phyloP scores from a whole-genome alignment of 768 basidiomycete genomes.

The Lyophyllum atratum region DNA sequence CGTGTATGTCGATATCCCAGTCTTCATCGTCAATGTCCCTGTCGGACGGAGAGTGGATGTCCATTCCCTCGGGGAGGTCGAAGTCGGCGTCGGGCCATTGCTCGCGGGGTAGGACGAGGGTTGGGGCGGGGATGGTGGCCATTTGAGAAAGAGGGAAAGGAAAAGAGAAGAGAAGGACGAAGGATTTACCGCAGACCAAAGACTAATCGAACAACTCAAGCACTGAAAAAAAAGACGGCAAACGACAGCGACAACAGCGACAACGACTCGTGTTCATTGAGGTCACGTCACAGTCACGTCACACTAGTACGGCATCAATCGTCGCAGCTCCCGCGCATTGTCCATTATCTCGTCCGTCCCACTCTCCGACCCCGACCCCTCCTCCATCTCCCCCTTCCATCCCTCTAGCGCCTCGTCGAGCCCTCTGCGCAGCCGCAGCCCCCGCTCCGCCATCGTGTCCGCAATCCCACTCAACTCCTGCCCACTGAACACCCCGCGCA shows the following conservation, averaged over 20 bases:
- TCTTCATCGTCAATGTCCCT: slow-evolving; percentile 71
- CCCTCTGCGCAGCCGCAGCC: slow-evolving; percentile 60
- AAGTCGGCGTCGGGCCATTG: slow-evolving; percentile 91
- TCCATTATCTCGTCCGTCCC: slow-evolving; percentile 59
- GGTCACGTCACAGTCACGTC: slow-evolving; percentile 27
- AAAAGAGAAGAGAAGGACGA: slow-evolving; percentile 1
- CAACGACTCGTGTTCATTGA: slow-evolving; percentile 29
- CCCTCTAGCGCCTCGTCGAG: slow-evolving; percentile 59
- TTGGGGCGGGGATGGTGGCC: slow-evolving; percentile 62
- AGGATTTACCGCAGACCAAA: too few relatives aligned
- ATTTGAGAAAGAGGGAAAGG: slow-evolving; percentile 32
- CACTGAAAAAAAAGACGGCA: slow-evolving; percentile 20
- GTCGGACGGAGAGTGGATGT: slow-evolving; percentile 65
- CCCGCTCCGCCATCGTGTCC: slow-evolving; percentile 79
- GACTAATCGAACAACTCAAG: not conserved
- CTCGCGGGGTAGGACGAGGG: slow-evolving; percentile 56
- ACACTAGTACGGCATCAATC: slow-evolving; percentile 63
- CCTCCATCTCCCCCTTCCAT: slow-evolving; percentile 37
- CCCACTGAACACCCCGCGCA: slow-evolving; percentile 61
- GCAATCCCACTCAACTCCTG: slow-evolving; percentile 62
- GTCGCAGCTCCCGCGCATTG: slow-evolving; percentile 56
- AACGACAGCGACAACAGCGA: slow-evolving; percentile 14
- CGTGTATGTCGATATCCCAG: slow-evolving; percentile 80
- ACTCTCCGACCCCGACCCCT: slow-evolving; percentile 30
- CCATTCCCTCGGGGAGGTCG: slow-evolving; percentile 75